phyloP scores from a whole-genome alignment of 2,329 filamentous ascomycete species.

The Diaporthe sp. region DNA sequence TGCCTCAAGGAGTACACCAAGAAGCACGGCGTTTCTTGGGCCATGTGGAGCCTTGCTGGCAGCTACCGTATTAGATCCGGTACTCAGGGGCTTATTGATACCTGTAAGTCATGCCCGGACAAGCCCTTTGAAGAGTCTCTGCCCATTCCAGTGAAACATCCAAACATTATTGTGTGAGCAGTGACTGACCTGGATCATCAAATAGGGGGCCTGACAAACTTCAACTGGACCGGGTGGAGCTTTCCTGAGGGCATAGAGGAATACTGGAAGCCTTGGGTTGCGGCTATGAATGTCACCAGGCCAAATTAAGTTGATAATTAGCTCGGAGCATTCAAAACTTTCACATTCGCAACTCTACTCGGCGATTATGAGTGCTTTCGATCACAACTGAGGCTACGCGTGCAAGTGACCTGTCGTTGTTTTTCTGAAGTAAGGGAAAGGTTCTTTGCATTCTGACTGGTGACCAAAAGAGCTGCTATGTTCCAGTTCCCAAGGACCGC shows the following conservation, averaged over 20 bases:
- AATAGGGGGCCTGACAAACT: slow-evolving; percentile 58
- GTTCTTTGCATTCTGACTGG: neutral
- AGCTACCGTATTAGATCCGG: slow-evolving; percentile 62
- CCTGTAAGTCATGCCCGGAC: slow-evolving; percentile 48
- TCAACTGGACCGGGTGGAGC: slow-evolving; percentile 62
- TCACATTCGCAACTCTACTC: neutral
- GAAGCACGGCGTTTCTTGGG: slow-evolving; percentile 62
- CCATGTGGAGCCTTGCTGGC: slow-evolving; percentile 64
- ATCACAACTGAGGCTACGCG: too few species aligned
- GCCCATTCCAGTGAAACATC: too few species aligned
- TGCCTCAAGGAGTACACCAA: slow-evolving; percentile 61
- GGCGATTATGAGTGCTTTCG: neutral
- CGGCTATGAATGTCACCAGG: slow-evolving; percentile 53
- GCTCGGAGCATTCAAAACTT: neutral
- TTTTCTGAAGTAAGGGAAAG: neutral
- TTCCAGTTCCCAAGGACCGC: neutral
- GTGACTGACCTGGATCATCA: neutral
- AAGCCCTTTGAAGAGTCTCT: too few species aligned
- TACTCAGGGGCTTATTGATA: slow-evolving; percentile 60
- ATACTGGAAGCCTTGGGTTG: slow-evolving; percentile 66
- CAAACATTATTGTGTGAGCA: neutral
- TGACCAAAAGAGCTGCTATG: neutral
- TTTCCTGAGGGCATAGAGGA: slow-evolving; percentile 60
- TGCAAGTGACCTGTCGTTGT: neutral
- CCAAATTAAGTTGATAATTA: slow-evolving; percentile 7